Evolutionary conservation across 1,139 yeast genomes (phyloP).

Genomic region (Meyerozyma guilliermondii): DNA sequence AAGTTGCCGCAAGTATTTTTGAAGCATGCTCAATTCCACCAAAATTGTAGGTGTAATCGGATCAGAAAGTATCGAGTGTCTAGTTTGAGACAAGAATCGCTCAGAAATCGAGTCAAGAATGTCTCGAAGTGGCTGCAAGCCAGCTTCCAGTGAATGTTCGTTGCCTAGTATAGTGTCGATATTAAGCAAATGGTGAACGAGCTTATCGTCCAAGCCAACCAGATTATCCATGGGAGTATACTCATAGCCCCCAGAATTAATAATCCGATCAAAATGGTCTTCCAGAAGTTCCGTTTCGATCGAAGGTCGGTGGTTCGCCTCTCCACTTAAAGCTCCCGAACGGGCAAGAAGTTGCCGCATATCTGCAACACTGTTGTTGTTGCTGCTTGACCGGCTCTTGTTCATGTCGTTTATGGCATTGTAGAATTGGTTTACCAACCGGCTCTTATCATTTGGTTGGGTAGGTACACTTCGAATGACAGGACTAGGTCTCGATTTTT

Average conservation of each 20-base stretch:
- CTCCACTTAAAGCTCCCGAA: slow-evolving; percentile 3
- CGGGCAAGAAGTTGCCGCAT: slow-evolving; percentile 5
- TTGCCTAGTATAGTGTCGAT: slow-evolving; percentile 23
- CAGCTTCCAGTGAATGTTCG: slow-evolving; percentile 2
- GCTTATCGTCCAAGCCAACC: slow-evolving; percentile 20
- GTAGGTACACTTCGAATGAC: neutral
- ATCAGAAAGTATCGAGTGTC: slow-evolving; percentile 5
- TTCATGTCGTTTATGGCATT: slow-evolving; percentile 14
- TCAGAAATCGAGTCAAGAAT: neutral
- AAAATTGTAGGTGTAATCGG: slow-evolving; percentile 1
- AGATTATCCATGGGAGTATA: slow-evolving; percentile 13
- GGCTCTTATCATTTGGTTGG: slow-evolving; percentile 18
- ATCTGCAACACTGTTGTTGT: slow-evolving; percentile 8
- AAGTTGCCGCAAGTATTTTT: slow-evolving; percentile 5
- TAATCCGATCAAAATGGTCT: slow-evolving; percentile 11
- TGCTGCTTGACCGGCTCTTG: slow-evolving; percentile 8
- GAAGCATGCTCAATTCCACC: slow-evolving; percentile 6
- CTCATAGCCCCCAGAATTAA: slow-evolving; percentile 21
- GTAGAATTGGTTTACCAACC: slow-evolving; percentile 41
- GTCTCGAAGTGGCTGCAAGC: slow-evolving; percentile 2
- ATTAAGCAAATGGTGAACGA: slow-evolving; percentile 28
- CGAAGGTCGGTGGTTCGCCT: slow-evolving; percentile 5
- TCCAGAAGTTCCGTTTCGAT: slow-evolving; percentile 4
- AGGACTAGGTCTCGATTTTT: neutral
- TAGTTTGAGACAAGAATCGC: slow-evolving; percentile 5